Evolutionary conservation across 495 filamentous ascomycete genomes (phyloP), one percentile per base, ranked within the genome.

Genomic region (Neurospora sp.): DNA sequence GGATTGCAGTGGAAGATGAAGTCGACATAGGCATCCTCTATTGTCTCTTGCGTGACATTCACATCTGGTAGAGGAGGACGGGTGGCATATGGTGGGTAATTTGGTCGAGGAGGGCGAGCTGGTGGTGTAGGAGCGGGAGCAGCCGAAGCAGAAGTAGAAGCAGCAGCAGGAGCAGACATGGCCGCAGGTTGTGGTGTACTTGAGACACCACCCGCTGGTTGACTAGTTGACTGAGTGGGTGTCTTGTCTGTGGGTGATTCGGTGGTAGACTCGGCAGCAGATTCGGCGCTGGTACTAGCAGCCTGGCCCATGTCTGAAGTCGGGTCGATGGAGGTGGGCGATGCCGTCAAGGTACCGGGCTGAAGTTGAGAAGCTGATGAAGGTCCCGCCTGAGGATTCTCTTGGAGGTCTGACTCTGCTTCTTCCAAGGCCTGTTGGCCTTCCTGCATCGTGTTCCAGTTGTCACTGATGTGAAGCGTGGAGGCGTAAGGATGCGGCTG

Each of bases 1-100:
- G 93, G 93, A 78, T 95, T 94, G 85, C 96, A 98, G 83, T 96
- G 94, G 62, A 99, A 85, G 74, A 99, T 92, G 78, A 98, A 99
- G 75, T 85, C 78, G 73, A 94, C 91, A 80, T 95, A 99, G 38
- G 94, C 90, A 79, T 96, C 91, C 75, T 96, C 94, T 73, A 99
- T 90, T 5, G 89, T 91, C 11, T 88, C 88, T 76, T 90, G 88
- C 5, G 88, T 91, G 12, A 97, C 89, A 66, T 90, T 86, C 40
- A 86, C 87, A 27, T 91, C 86, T 27, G 96, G 96, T 42, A 97
- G 82, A 38, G 80, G 74, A 11, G 80, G 80, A 35, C 81, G 78
- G 71, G 41, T 35, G 10, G 72, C 48, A 9, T 75, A 40, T 12
- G 75, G 31, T 5, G 59, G 73, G 9, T 23, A 69, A 3, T 72